phyloP scores from a whole-genome alignment of 768 basidiomycete species.

The Suillus hirtellus region DNA sequence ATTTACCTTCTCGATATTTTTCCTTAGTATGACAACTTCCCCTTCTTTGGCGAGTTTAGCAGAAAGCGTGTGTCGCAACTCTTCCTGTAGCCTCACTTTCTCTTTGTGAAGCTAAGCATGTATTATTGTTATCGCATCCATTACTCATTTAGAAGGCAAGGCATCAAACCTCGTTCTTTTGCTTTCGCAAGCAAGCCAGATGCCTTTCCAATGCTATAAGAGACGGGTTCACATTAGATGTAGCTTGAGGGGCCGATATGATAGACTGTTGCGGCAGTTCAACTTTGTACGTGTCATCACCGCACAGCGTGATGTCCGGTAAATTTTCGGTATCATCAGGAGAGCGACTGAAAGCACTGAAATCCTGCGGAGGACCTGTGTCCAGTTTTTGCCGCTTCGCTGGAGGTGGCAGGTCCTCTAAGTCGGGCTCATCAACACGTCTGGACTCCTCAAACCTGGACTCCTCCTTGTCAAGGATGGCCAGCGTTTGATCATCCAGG shows the following conservation, averaged over 20 bases:
- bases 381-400: slow-evolving; percentile 59
- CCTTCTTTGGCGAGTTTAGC: slow-evolving; percentile 63
- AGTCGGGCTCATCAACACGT: slow-evolving; percentile 28
- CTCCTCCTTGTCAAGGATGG: slow-evolving; percentile 62
- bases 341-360: slow-evolving; percentile 23
- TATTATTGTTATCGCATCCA: slow-evolving; percentile 16
- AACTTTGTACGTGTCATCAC: slow-evolving; percentile 58
- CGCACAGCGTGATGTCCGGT: slow-evolving; percentile 63
- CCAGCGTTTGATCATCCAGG: slow-evolving; percentile 62
- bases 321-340: slow-evolving; percentile 50
- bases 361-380: slow-evolving; percentile 42
- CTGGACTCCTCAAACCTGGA: slow-evolving; percentile 28
- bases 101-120: slow-evolving; percentile 48
- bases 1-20: slow-evolving; percentile 65
- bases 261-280: not conserved
- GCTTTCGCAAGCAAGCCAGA: slow-evolving; percentile 28
- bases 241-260: not conserved
- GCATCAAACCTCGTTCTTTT: slow-evolving; percentile 50
- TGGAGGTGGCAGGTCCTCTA: slow-evolving; percentile 35
- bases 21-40: slow-evolving; percentile 67
- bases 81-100: slow-evolving; percentile 46
- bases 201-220: slow-evolving; percentile 7
- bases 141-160: slow-evolving; percentile 7
- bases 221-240: not conserved
- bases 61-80: slow-evolving; percentile 49